These are phyloP conservation scores for Geosmithia morbida DNA, from an alignment of 2,329 filamentous ascomycete species.

Conservation along the genomic window DNA sequence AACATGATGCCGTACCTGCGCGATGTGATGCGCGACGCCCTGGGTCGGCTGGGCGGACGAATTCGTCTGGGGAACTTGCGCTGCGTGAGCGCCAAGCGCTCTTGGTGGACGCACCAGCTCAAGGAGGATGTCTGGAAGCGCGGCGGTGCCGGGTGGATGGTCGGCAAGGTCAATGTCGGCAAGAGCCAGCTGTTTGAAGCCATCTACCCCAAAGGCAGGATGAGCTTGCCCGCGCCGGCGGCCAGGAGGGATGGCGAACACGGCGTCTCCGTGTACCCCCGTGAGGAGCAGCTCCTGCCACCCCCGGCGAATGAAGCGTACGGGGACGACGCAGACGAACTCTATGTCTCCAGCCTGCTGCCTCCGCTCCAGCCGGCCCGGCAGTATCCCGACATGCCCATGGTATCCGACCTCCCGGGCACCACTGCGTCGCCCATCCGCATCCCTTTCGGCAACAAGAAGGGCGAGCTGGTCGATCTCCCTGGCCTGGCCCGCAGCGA, in stretches of 20 bases:
- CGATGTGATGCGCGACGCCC: slow-evolving; percentile 59
- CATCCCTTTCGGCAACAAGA: slow-evolving; percentile 73
- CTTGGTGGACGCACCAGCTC: slow-evolving; percentile 82
- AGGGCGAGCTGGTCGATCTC: slow-evolving; percentile 84
- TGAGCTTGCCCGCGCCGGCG: slow-evolving; percentile 13
- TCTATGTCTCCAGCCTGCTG: slow-evolving; percentile 43
- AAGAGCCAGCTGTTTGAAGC: slow-evolving; percentile 86
- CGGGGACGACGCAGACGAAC: slow-evolving; percentile 9
- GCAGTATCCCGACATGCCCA: slow-evolving; percentile 69
- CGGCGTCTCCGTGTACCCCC: background rate
- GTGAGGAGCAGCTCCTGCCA: background rate
- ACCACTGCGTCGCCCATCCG: slow-evolving; percentile 94
- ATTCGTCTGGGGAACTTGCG: slow-evolving; percentile 78
- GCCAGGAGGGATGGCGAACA: background rate
- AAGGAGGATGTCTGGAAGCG: slow-evolving; percentile 76
- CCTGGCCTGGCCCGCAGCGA: slow-evolving; percentile 68
- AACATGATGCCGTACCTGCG: slow-evolving; percentile 72
- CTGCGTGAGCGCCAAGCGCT: slow-evolving; percentile 72
- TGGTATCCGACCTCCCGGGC: slow-evolving; percentile 76
- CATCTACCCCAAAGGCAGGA: slow-evolving; percentile 66
- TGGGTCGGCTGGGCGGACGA: slow-evolving; percentile 52
- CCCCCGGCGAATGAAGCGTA: slow-evolving; percentile 10
- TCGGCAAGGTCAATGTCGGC: slow-evolving; percentile 96
- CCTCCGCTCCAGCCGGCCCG: slow-evolving; percentile 62
- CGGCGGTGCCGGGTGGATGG: slow-evolving; percentile 84